Evolutionary conservation across 139 green algal species (phyloP), one percentile per base, ranked within the genome.

Genomic region (Microglena sp.): DNA sequence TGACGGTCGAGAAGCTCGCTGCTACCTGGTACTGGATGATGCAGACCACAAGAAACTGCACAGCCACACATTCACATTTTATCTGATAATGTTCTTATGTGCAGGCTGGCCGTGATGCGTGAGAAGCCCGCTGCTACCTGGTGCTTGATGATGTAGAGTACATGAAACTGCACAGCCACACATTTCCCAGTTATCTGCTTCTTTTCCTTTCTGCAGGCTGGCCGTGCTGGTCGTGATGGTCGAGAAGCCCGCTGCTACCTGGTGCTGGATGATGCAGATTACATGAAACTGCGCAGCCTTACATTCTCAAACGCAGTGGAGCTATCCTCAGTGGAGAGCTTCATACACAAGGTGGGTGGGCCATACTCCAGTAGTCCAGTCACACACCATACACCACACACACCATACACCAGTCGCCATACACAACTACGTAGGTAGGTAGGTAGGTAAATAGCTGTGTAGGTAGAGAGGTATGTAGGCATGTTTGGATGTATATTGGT

Each of bases 131-230:
- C 40, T 18, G 40, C 40, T 50, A 50, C 40, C 11, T 18, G 40
- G 40, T 50, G 40, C 40, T 50, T 18, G 40, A 50, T 50, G 40
- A 11, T 18, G 18, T 11, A 18, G 40, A 50, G 15, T 18, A 50
- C 40, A 18, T 24, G 40, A 11, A 18, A 50, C 40, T 50, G 40
- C 40, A 18, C 40, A n/a, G n/a, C n/a, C n/a, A n/a, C n/a, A n/a
- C n/a, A n/a, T n/a, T n/a, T n/a, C n/a, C n/a, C n/a, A n/a, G n/a
- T n/a, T n/a, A n/a, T n/a, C n/a, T n/a, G n/a, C n/a, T n/a, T n/a
- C n/a, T n/a, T n/a, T n/a, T n/a, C n/a, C n/a, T n/a, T n/a, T n/a
- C 53, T 86, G 69, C 83, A 95, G 77, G 82, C 85, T 2, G 72
- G 77, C 0, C 77, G 89, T 5, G 87, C 84, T 1, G 89, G 89